Evolutionary conservation across 2,329 filamentous ascomycete genomes (phyloP), one percentile per base, ranked within the genome.

Genomic region (Huntiella omanensis): DNA sequence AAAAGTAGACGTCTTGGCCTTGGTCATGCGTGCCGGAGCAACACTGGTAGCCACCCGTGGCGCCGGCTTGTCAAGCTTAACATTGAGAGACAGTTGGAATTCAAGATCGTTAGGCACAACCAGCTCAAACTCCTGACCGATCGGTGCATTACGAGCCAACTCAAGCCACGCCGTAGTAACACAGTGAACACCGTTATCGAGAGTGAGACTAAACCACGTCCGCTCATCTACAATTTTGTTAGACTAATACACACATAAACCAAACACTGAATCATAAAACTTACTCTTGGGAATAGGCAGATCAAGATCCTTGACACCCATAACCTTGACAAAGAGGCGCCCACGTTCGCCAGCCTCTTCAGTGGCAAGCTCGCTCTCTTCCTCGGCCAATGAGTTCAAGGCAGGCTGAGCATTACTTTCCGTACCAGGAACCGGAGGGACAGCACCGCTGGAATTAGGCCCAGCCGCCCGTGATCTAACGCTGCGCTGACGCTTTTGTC

Each of bases 171-270:
- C 80, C 3, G 91, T 98, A 0, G 91, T 98, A 12, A 98, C 91
- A 56, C 91, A 98, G 60, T 98, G 91, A 1, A 98, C 75, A 19
- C 91, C 91, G 53, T 98, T 98, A 62, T 98, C 91, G n/a, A 98
- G 72, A 0, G 91, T 98, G 8, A 98, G 72, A 55, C 88, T 87
- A 65, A 98, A 98, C 73, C 84, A 91, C 2, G 84, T 84, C 46
- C 84, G 79, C 62, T 96, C 87, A 56, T 82, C 84, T 91, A 53
- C 5, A 42, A 4, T 39, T 15, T 15, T 33, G 12, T 10, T 15
- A 43, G 22, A 16, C 40, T 16, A 34, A 33, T 40, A 32, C 19
- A n/a, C 5, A 12, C 5, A 16, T n/a, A n/a, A n/a, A n/a, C n/a
- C n/a, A 36, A n/a, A 28, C 19, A 22, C 4, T 52, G 57, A 50